Conservation (phyloP, 345 rosid genomes). For the Cardamine resedifolia region DNA sequence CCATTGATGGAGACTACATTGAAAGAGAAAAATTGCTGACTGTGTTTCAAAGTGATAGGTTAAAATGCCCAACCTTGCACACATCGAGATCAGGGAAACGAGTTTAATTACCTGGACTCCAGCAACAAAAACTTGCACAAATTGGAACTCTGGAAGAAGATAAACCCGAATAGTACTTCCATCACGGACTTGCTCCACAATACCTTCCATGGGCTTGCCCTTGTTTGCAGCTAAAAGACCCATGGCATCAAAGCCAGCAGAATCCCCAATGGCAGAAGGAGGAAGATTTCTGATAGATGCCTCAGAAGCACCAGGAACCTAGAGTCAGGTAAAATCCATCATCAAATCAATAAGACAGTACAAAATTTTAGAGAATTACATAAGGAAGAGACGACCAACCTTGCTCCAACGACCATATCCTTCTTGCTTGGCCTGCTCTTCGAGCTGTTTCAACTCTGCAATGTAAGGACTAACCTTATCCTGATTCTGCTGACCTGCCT, state of each 20-base stretch:
- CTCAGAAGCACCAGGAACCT: conserved; percentile 85
- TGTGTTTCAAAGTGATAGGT: neutral
- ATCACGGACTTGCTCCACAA: conserved; percentile 97
- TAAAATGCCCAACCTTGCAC: neutral
- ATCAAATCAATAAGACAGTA: neutral
- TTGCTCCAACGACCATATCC: conserved; percentile 87
- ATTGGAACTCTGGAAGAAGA: conserved; percentile 94
- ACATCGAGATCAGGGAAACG: neutral
- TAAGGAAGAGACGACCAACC: conserved; percentile 42
- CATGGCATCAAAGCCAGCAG: conserved; percentile 78
- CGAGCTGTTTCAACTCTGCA: conserved; percentile 54
- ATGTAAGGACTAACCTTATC: conserved; percentile 89
- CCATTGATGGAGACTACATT: conserved; percentile 80
- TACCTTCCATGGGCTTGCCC: conserved; percentile 82
- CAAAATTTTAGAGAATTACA: neutral
- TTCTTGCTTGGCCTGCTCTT: conserved; percentile 77
- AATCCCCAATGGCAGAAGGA: conserved; percentile 93
- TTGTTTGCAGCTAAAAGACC: conserved; percentile 71
- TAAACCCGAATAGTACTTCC: conserved; percentile 88
- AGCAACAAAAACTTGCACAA: conserved; percentile 93
- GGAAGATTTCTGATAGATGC: conserved; percentile 83
- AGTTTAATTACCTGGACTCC: conserved; percentile 74
- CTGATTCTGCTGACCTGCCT: conserved; percentile 72
- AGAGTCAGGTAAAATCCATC: conserved; percentile 15
- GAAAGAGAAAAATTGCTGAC: conserved; percentile 16